Percentiles rank a stretch among this genome's conserved stretches.
Evolutionary conservation across 1,284 basidiomycete species (phyloP).

Genomic region (Stygiomarasmius scandens): DNA sequence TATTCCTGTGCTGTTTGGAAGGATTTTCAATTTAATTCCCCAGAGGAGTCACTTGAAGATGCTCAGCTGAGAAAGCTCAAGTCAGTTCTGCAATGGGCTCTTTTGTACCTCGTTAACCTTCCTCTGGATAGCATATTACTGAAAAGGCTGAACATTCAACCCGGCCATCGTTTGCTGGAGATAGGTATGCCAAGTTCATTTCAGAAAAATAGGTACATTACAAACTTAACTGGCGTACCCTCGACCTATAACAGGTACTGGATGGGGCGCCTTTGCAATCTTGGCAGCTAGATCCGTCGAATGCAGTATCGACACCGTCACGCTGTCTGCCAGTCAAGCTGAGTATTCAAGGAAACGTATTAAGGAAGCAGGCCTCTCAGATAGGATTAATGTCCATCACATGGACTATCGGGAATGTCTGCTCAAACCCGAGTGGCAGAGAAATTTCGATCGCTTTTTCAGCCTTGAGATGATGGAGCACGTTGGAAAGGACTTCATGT

Average conservation of each 20-base stretch:
- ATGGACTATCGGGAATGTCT: conserved; percentile 73
- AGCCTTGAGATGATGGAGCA: conserved; percentile 84
- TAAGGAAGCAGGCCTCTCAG: conserved; percentile 48
- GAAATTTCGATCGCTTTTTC: conserved; percentile 69
- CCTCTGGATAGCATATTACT: conserved; percentile 63
- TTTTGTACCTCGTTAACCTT: conserved; percentile 55
- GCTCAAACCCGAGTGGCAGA: conserved; percentile 59
- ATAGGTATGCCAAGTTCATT: conserved; percentile 36
- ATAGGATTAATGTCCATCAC: conserved; percentile 68
- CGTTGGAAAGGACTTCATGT: conserved; percentile 69
- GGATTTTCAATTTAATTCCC: neutral
- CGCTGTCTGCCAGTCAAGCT: conserved; percentile 76
- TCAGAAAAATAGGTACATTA: too few relatives aligned
- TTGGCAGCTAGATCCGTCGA: conserved; percentile 54
- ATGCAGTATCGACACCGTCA: conserved; percentile 74
- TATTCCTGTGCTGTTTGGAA: conserved; percentile 29
- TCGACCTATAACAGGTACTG: conserved; percentile 56
- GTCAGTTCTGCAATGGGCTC: neutral
- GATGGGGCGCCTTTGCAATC: conserved; percentile 80
- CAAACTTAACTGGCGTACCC: too few relatives aligned
- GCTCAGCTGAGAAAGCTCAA: neutral
- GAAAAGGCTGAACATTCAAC: conserved; percentile 51
- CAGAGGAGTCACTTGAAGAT: neutral
- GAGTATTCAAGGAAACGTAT: conserved; percentile 64
- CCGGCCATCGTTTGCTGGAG: conserved; percentile 70